Base-by-base conservation (phyloP, 2,329 filamentous ascomycete species). In the Lomentospora prolificans region DNA sequence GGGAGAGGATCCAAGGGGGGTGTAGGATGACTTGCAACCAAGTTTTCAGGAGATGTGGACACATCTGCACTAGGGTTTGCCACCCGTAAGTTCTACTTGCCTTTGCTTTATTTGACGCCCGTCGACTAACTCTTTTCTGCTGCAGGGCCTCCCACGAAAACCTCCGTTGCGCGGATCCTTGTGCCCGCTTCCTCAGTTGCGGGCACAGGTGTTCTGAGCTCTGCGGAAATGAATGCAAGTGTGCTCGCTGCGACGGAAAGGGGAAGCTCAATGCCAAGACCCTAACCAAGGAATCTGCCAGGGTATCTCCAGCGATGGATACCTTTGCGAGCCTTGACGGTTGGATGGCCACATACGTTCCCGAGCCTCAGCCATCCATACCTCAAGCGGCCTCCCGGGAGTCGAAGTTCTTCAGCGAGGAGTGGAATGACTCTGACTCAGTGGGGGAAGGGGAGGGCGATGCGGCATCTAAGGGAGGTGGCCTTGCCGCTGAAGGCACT, bases 1-100 rank as follows among this genome's bases (percentile, higher is more conserved):
- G 81, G 79, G 58, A 66, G 0, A 55, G 56, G 1, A 57, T 67
- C 14, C 56, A 58, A 28, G 58, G 56, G 8, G 58, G 58, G n/a
- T 59, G 58, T 22, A 14, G 41, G 14, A 7, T 3, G n/a, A 39
- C 24, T 17, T 59, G 58, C 27, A 10, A n/a, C 3, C 31, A 55
- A 12, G 28, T 31, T 19, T 50, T 10, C 7, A 22, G 55, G 19
- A 24, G 8, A 14, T 59, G 58, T 28, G 56, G 58, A 2, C 58
- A 59, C 44, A 12, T 4, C 6, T 59, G 58, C 33, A 31, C 44
- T 36, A 22, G 53, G 27, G 14, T 53, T 5, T 57, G 55, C 24
- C 55, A 57, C 25, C 55, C 55, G 55, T 56, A 52, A 56, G 50
- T 56, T n/a, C 10, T 24, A 8, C 8, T 28, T 8, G 27, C 31